These are phyloP conservation scores for Lasiosphaeria ovina DNA, from an alignment of 495 filamentous ascomycete genomes.

Conservation along the genomic window DNA sequence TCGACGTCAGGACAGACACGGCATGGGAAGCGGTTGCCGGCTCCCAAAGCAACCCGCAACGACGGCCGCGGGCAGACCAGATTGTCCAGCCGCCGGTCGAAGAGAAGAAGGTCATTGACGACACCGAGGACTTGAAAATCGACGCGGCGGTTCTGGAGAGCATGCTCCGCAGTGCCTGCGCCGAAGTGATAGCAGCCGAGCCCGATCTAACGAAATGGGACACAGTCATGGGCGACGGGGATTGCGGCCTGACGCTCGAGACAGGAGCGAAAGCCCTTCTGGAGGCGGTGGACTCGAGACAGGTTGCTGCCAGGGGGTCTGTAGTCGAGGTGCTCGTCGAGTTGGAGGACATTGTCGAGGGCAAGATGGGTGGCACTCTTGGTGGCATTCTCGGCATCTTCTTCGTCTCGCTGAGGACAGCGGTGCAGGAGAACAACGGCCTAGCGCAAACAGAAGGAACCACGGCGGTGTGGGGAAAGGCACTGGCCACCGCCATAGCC, in stretches of 20 bases:
- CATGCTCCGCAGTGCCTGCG: slow-evolving; percentile 52
- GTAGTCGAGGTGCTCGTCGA: slow-evolving; percentile 52
- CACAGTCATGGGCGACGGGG: slow-evolving; percentile 63
- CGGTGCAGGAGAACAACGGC: slow-evolving; percentile 41
- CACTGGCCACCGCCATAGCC: slow-evolving; percentile 36
- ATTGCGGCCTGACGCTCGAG: slow-evolving; percentile 61
- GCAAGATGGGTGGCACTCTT: slow-evolving; percentile 59
- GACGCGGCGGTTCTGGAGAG: slow-evolving; percentile 45
- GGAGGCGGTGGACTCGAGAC: slow-evolving; percentile 34
- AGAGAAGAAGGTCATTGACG: slow-evolving; percentile 31
- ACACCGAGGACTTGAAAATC: slow-evolving; percentile 40
- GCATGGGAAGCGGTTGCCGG: slow-evolving; percentile 49
- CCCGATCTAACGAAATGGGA: slow-evolving; percentile 61
- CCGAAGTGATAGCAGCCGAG: slow-evolving; percentile 51
- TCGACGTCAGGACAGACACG: slow-evolving; percentile 55
- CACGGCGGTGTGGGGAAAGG: slow-evolving; percentile 37
- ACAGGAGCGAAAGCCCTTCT: slow-evolving; percentile 43
- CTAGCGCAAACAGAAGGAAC: slow-evolving; percentile 29
- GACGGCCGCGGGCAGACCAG: slow-evolving; percentile 41
- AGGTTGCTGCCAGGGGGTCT: slow-evolving; percentile 41
- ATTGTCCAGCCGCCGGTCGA: slow-evolving; percentile 40
- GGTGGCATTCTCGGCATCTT: slow-evolving; percentile 61
- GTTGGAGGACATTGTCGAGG: slow-evolving; percentile 55
- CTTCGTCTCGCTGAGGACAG: slow-evolving; percentile 54
- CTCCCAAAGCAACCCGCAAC: slow-evolving; percentile 26